phyloP scores from a whole-genome alignment of 108 stramenopile species.

The Schizochytrium sp. region DNA sequence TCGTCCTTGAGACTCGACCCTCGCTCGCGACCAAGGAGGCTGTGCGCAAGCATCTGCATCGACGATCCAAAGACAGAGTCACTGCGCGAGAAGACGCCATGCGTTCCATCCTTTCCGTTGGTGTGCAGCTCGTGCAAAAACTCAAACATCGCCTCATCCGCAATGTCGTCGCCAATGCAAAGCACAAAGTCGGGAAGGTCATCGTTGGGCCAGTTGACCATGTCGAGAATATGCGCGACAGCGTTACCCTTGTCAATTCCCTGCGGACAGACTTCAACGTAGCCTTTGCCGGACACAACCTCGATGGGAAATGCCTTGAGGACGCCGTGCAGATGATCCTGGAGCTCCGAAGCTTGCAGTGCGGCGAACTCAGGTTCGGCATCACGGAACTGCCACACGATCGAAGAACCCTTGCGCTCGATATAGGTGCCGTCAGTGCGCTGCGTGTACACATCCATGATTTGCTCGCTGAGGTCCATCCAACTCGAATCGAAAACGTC shows the following conservation, averaged over 20 bases:
- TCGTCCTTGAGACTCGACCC: background rate
- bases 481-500: slow-evolving; percentile 36
- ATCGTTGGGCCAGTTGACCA: background rate
- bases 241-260: slow-evolving; percentile 60
- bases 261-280: slow-evolving; percentile 57
- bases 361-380: slow-evolving; percentile 61
- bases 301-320: slow-evolving; percentile 79
- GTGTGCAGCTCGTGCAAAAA: slow-evolving; percentile 50
- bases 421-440: slow-evolving; percentile 62
- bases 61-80: background rate
- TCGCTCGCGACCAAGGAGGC: background rate
- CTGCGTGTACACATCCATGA: slow-evolving; percentile 56
- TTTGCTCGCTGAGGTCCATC: slow-evolving; percentile 31
- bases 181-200: background rate
- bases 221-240: slow-evolving; percentile 27
- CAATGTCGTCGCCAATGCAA: slow-evolving; percentile 49
- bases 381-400: slow-evolving; percentile 62
- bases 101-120: slow-evolving; percentile 39
- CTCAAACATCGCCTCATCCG: slow-evolving; percentile 58
- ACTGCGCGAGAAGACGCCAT: slow-evolving; percentile 21
- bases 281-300: slow-evolving; percentile 63
- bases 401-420: slow-evolving; percentile 49
- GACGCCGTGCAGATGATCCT: slow-evolving; percentile 84
- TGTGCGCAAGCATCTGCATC: slow-evolving; percentile 25
- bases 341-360: slow-evolving; percentile 82